Evolutionary conservation across 371 early-diverging fungal genomes (phyloP), one percentile per base, ranked within the genome.

Genomic region (Mortierella sp.): DNA sequence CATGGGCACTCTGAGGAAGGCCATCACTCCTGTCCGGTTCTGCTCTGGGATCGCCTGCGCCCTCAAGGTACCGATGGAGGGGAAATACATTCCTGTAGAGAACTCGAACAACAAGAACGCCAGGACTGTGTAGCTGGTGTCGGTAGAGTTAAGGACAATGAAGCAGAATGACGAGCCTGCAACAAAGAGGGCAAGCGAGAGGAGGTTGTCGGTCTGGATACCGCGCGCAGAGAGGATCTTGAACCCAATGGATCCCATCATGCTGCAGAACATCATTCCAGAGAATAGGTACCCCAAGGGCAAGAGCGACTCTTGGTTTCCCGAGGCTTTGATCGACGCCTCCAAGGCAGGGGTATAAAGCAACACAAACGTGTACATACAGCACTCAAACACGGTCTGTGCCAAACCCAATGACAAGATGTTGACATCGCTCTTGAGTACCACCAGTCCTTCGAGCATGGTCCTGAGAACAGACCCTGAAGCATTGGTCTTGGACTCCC

Each of bases 311-410:
- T 60, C 42, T 11, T 48, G 52, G 8, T 75, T 73, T 8, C 58
- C 47, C 16, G 80, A 77, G 75, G 55, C 73, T 70, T 82, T 81
- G 79, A 87, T 68, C 11, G 88, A 75, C 19, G 31, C 65, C 83
- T 95, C 95, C 34, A 96, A 79, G 11, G 94, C 92, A 6, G 96
- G 96, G 3, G 91, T 91, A 89, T 94, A 96, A 16, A 96, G 82
- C 70, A 96, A 78, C n/a, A 96, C 95, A 86, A 96, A 96, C 3
- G 92, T 92, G 87, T 96, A 96, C 96, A 96, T 96, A 76, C 95
- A 92, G 60, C 93, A 92, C 80, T 96, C 96, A 88, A 95, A 96
- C 11, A 93, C 88, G 7, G 93, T 92, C 83, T 95, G 95, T 44
- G 95, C 96, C 16, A 91, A 77, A 9, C 96, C 95, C 75, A 95